A percentile compares a stretch with the other conserved stretches of the same genome.
Conservation (phyloP, 2,329 filamentous ascomycete species). For the Sporothrix euskadiensis region DNA sequence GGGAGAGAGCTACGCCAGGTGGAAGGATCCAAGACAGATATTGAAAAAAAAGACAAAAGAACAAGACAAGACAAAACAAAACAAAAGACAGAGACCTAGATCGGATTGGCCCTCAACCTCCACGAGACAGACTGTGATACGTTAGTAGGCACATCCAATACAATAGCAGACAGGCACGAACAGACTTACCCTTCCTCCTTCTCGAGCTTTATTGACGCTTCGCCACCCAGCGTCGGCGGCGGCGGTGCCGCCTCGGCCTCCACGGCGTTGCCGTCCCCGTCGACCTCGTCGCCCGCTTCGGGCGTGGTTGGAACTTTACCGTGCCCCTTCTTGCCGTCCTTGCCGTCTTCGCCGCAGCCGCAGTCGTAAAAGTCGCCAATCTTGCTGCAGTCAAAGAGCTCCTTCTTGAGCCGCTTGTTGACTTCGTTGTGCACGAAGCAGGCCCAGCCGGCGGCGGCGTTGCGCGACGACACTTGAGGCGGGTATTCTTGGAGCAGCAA, state of each 20-base stretch:
- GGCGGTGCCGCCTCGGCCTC: slow-evolving; percentile 24
- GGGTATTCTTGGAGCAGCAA: slow-evolving; percentile 62
- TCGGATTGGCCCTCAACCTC: slow-evolving; percentile 1
- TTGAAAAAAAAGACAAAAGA: neutral
- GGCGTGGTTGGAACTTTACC: slow-evolving; percentile 36
- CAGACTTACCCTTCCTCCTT: slow-evolving; percentile 36
- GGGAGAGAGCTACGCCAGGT: neutral
- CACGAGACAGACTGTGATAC: slow-evolving; percentile 21
- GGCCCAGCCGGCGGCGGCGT: slow-evolving; percentile 65
- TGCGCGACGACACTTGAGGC: slow-evolving; percentile 64
- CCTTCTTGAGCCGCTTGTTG: slow-evolving; percentile 63
- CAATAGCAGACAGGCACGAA: too few relatives aligned
- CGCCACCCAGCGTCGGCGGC: neutral
- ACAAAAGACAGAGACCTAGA: neutral
- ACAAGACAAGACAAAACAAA: neutral
- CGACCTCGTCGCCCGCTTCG: slow-evolving; percentile 35
- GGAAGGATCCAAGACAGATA: neutral
- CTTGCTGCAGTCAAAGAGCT: slow-evolving; percentile 63
- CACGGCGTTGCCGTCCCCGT: slow-evolving; percentile 23
- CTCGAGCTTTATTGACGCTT: slow-evolving; percentile 23
- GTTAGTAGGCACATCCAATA: neutral
- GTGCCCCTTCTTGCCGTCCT: slow-evolving; percentile 40
- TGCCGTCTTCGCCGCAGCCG: slow-evolving; percentile 66
- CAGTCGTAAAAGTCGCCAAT: slow-evolving; percentile 73
- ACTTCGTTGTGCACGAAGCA: slow-evolving; percentile 69